Base-by-base conservation (phyloP, 306 rosid genomes). In the Medicago truncatula region DNA sequence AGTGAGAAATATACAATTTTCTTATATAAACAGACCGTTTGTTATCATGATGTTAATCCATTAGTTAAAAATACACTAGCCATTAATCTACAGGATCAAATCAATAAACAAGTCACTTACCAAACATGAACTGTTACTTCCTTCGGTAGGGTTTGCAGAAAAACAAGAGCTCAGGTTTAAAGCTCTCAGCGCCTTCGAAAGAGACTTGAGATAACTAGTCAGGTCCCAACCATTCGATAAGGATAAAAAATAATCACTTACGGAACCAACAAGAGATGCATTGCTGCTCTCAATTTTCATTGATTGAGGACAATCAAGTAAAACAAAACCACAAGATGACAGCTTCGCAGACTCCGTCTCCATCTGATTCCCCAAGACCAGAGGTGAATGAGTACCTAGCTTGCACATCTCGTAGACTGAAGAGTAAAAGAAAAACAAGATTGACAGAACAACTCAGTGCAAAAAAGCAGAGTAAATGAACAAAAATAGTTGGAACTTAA, bases 201-300 rank as follows among this genome's bases (percentile, higher is more conserved):
- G 97, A 78, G 97, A 92, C 90, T 89, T 92, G 77, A 95, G 97
- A 85, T 92, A 95, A 78, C 98, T 95, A 44, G 89, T 84, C 88
- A 95, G 84, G 84, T 95, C 98, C 98, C 97, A 95, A 47, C 98
- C 98, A 76, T 92, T 95, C 9, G 97, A 95, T 58, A 95, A 87
- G 28, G 98, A 90, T 49, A 92, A 93, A 86, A 95, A 92, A 77
- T 89, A 95, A 81, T 95, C 98, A 74, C 98, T 95, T 80, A 92
- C 84, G 65, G 98, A 95, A 72, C 98, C 96, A 74, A 95, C 96
- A 80, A 95, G 90, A 68, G 98, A 95, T 62, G 98, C 89, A 81
- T 90, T 89, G 71, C 92, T 87, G 85, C 98, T 92, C 81, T 95
- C 98, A 71, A 92, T 92, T 83, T 93, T 90, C 95, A 95, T 92